Evolutionary conservation across 1,284 basidiomycete genomes (phyloP), one percentile per base, ranked within the genome.

Genomic region (Hypsizygus ulmarius): DNA sequence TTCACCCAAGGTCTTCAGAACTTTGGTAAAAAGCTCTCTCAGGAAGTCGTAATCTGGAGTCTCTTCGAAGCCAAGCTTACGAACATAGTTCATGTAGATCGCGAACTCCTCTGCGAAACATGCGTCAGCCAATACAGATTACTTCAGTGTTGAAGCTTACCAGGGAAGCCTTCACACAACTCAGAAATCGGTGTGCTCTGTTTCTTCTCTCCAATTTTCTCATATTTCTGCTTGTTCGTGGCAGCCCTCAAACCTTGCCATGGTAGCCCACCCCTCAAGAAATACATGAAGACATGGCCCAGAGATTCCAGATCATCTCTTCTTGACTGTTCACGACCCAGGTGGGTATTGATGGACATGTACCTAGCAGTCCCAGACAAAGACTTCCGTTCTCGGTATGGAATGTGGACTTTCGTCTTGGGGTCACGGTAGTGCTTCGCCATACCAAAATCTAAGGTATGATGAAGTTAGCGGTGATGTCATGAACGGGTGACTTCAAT

Each of bases 341-440:
- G 76, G 68, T 98, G 96, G 16, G 96, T 98, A 71, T 98, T 98
- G 79, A 98, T 98, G 37, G 93, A 96, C 77, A 97, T 98, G 77
- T 98, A 99, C 47, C 96, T 90, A 40, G 96, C 96, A 16, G 96
- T 98, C 40, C 96, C 97, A 12, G 93, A 97, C 47, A 98, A 73
- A 57, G 93, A 97, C 79, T 98, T 98, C 72, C 96, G 93, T 73
- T 99, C 96, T 59, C 96, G 84, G 75, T 99, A 99, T 21, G 96
- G 96, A 54, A 98, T 98, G 71, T 99, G 96, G 42, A 92, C 80
- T 69, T 96, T 95, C 3, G 93, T 96, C 77, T 96, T 97, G 14
- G 96, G 95, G 72, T 99, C 96, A 47, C 96, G 88, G 73, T 97
- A 98, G 71, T 97, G 94, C 71, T 98, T 99, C 44, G 96, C 95